Evolutionary conservation across 2,329 filamentous ascomycete species (phyloP), one percentile per base, ranked within the genome.

Genomic region (Claviceps pusilla): DNA sequence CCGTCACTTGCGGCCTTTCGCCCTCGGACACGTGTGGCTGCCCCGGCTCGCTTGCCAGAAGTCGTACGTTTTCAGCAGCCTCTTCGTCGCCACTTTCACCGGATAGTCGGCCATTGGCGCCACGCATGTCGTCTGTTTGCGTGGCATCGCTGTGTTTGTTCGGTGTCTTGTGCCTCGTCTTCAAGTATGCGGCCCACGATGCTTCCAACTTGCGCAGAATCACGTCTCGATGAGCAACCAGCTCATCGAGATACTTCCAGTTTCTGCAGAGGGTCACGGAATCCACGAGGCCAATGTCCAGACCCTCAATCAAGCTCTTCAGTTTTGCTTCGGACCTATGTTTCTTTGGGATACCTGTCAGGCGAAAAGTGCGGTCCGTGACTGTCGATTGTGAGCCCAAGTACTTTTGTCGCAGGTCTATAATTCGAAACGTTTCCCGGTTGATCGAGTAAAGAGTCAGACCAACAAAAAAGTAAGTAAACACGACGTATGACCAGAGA

Each of bases 321-420:
- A 98, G 88, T 61, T 84, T 84, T 10, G 82, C 79, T 66, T 97
- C 91, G 0, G 86, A 86, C 55, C 87, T 80, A 56, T 97, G 71
- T 29, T 91, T 83, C 3, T 69, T 65, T 0, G 94, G 93, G 28
- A 98, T 91, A 0, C 91, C 91, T 0, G 91, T 93, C 19, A 98
- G 72, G 29, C 89, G 84, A 62, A 98, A 90, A 0, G 93, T 98
- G 37, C 90, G 83, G 69, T 98, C 93, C 1, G 93, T 97, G 52
- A 96, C 81, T n/a, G 91, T 97, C 0, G 87, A 90, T 68, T 97
- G 91, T 28, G 84, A 89, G 12, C 93, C 93, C 10, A 98, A 77
- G 65, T 96, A 98, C 56, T 89, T 83, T 67, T 98, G 93, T 29
- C 93, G 78, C 35, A 91, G 79, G 55, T 84, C 80, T 59, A 97